Base-by-base conservation (phyloP, 768 basidiomycete species). In the Russula vinacea region DNA sequence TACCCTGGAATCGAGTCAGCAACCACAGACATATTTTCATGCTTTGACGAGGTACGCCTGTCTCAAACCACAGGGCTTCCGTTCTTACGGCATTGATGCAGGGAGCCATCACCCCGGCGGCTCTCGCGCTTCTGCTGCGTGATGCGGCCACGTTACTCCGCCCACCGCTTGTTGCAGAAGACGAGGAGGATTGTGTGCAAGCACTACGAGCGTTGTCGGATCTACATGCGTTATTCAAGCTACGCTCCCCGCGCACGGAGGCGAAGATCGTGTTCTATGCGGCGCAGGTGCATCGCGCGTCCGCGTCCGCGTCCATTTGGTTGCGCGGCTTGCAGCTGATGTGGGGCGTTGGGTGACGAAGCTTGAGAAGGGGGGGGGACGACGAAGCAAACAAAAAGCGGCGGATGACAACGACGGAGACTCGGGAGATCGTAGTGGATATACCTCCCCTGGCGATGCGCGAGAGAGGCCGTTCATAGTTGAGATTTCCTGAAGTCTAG, bases 231-330 rank as follows among this genome's bases (percentile, higher is more conserved):
- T 69, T 88, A 33, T 85, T 82, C 72, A 58, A 58, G 17, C 64
- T 7, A 55, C 13, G 37, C 35, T 29, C 53, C 8, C 24, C 64
- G 16, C 82, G 81, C 68, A 73, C 83, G 56, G 72, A 77, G 10
- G 83, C 83, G 68, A 92, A 90, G 74, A 68, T 91, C 29, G 73
- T 78, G 17, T 92, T 87, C 74, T 92, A 92, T 67, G 83, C 83
- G 6, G 87, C 86, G 8, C 82, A 87, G 68, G 71, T 85, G 5
- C 32, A 22, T 29, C 62, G 51, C n/a, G 55, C 35, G 17, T 32
- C 62, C 2, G 33, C 62, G 19, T 33, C 29, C 4, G n/a, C 45
- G 11, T 47, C 45, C 3, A 10, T 47, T 8, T 3, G 61, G 10
- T 54, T 64, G 44, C 59, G 64, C 6, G 24, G 17, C 9, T 40